Conservation (phyloP, 306 rosid species). For the Medicago ruthenica region DNA sequence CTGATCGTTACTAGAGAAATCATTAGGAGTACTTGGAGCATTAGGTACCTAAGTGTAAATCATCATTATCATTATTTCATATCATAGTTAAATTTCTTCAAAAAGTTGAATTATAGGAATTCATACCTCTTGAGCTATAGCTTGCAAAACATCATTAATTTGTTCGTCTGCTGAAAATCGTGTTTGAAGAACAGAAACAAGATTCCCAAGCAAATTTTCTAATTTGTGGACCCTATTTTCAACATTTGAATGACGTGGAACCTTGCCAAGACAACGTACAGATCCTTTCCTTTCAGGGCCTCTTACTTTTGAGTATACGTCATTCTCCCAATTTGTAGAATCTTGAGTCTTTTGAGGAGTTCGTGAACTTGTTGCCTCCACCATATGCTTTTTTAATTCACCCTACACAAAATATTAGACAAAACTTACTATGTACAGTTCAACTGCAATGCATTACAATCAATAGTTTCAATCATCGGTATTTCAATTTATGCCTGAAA, state of each 20-base stretch:
- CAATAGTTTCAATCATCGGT: neutral
- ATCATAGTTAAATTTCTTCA: conserved; percentile 1
- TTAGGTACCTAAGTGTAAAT: conserved; percentile 11
- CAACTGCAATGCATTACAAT: neutral
- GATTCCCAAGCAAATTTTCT: conserved; percentile 30
- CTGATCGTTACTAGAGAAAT: conserved; percentile 1
- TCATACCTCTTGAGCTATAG: conserved; percentile 35
- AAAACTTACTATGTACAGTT: conserved; percentile 16
- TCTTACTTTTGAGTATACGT: neutral
- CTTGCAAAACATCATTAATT: conserved; percentile 25
- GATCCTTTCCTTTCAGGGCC: conserved; percentile 27
- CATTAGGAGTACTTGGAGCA: conserved; percentile 4
- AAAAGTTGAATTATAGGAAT: neutral
- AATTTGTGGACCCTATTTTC: conserved; percentile 17
- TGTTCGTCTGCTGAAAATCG: conserved; percentile 17
- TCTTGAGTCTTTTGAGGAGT: conserved; percentile 17
- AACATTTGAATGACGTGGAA: neutral
- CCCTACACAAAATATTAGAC: conserved; percentile 1
- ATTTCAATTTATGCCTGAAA: conserved; percentile 14
- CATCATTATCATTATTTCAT: neutral
- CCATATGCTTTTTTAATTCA: conserved; percentile 36
- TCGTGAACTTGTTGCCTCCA: conserved; percentile 7
- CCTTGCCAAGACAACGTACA: conserved; percentile 21
- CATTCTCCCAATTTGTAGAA: conserved; percentile 17
- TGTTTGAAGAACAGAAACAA: conserved; percentile 31